A percentile compares a stretch with the other conserved stretches of the same genome.
phyloP scores from a whole-genome alignment of 352 stramenopile species.

The Phytophthora hybrid region DNA sequence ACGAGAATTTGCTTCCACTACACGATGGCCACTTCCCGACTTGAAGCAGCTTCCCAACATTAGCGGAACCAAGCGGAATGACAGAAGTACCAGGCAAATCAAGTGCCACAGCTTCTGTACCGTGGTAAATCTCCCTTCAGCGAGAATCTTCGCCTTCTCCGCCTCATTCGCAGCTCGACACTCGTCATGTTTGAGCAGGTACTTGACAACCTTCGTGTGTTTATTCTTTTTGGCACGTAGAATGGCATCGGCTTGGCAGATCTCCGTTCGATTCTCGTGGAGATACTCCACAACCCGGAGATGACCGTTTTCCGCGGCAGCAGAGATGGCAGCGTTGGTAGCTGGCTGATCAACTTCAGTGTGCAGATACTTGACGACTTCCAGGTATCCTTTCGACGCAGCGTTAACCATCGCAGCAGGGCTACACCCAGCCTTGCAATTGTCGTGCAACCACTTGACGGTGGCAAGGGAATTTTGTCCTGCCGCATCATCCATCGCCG shows the following conservation, averaged over 20 bases:
- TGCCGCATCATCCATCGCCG: slow-evolving; percentile 30
- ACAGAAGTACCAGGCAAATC: slow-evolving; percentile 1
- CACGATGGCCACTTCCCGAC: background rate
- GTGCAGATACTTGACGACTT: slow-evolving; percentile 37
- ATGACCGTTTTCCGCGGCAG: slow-evolving; percentile 27
- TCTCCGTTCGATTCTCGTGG: slow-evolving; percentile 9
- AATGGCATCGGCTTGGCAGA: slow-evolving; percentile 8
- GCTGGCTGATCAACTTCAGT: slow-evolving; percentile 7
- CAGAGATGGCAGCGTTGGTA: slow-evolving; percentile 20
- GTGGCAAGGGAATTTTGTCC: slow-evolving; percentile 8
- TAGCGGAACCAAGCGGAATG: slow-evolving; percentile 2
- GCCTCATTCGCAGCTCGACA: slow-evolving; percentile 16
- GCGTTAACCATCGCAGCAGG: slow-evolving; percentile 24
- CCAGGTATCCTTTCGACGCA: slow-evolving; percentile 26
- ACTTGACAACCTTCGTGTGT: slow-evolving; percentile 1
- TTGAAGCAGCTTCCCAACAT: background rate
- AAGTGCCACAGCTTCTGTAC: background rate
- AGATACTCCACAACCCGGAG: slow-evolving; percentile 24
- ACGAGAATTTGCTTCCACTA: background rate
- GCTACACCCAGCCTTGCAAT: slow-evolving; percentile 26
- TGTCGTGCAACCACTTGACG: slow-evolving; percentile 28
- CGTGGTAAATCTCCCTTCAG: slow-evolving; percentile 2
- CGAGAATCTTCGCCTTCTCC: background rate
- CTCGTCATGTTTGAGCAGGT: slow-evolving; percentile 16
- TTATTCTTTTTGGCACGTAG: slow-evolving; percentile 10